Evolutionary conservation across 257 asterid genomes (phyloP).

Genomic region (Dorcoceras hygrometricum): DNA sequence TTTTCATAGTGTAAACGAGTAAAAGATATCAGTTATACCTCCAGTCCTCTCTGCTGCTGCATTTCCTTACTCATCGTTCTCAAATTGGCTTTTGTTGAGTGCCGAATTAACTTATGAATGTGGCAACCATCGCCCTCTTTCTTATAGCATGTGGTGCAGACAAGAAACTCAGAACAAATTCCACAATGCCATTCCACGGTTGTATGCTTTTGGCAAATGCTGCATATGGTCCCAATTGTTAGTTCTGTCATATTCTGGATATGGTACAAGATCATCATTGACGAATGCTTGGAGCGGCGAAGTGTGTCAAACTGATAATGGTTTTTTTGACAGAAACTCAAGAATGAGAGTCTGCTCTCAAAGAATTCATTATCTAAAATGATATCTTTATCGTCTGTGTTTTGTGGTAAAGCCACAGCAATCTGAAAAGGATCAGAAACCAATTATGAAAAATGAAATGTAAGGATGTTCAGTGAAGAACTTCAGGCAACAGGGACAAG

Average conservation of each 20-base stretch:
- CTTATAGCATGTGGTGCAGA: slow-evolving; percentile 37
- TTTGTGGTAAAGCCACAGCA: slow-evolving; percentile 36
- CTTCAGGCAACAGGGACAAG: slow-evolving; percentile 6
- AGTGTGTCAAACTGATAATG: slow-evolving; percentile 61
- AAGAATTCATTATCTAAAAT: slow-evolving; percentile 46
- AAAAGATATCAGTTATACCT: slow-evolving; percentile 26
- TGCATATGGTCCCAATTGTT: slow-evolving; percentile 28
- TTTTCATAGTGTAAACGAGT: slow-evolving; percentile 7
- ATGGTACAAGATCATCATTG: slow-evolving; percentile 81
- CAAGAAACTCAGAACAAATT: slow-evolving; percentile 38
- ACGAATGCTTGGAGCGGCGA: slow-evolving; percentile 75
- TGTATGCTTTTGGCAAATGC: slow-evolving; percentile 34
- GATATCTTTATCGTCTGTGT: slow-evolving; percentile 47
- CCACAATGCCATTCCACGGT: slow-evolving; percentile 35
- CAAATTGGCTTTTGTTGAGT: slow-evolving; percentile 7
- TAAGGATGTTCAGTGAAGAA: slow-evolving; percentile 3
- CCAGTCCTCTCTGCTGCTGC: slow-evolving; percentile 17
- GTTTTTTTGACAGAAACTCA: slow-evolving; percentile 59
- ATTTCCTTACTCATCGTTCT: slow-evolving; percentile 18
- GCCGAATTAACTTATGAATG: slow-evolving; percentile 28
- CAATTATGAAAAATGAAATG: slow-evolving; percentile 1
- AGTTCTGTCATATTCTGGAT: slow-evolving; percentile 34
- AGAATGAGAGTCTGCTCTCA: slow-evolving; percentile 50
- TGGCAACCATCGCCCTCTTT: slow-evolving; percentile 32
- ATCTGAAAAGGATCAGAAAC: slow-evolving; percentile 29